These are phyloP conservation scores for Pythium periplocum DNA, from an alignment of 352 stramenopile species.

Conservation along the genomic window DNA sequence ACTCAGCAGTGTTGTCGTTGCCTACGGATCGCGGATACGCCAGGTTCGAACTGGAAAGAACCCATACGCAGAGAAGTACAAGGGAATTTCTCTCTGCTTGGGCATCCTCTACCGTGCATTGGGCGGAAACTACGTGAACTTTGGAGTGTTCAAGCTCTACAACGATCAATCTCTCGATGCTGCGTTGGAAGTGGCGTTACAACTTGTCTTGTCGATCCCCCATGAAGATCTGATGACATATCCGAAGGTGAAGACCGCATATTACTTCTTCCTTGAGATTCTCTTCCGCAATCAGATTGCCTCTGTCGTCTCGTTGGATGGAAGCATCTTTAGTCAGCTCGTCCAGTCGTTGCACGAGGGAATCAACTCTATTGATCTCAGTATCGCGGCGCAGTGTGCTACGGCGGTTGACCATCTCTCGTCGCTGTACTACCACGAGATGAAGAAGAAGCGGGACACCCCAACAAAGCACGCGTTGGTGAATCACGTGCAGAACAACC, in stretches of 20 bases:
- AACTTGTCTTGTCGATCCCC: conserved; percentile 94
- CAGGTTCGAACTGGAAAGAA: conserved; percentile 75
- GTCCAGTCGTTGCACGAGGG: conserved; percentile 91
- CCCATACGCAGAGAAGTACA: conserved; percentile 97
- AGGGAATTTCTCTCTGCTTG: conserved; percentile 94
- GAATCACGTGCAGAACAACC: conserved; percentile 89
- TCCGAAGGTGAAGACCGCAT: conserved; percentile 97
- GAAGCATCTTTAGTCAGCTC: conserved; percentile 93
- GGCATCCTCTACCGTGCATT: conserved; percentile 85
- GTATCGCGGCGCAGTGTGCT: conserved; percentile 93
- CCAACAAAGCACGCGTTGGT: conserved; percentile 90
- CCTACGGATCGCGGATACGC: conserved; percentile 90
- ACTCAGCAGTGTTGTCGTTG: conserved; percentile 94
- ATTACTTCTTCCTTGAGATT: conserved; percentile 98
- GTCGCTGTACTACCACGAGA: conserved; percentile 94
- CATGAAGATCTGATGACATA: conserved; percentile 96
- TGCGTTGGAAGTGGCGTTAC: conserved; percentile 92
- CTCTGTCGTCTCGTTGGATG: conserved; percentile 91
- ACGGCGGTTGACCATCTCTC: conserved; percentile 94
- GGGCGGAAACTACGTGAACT: conserved; percentile 97
- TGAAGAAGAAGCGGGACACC: conserved; percentile 95
- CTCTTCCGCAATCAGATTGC: conserved; percentile 97
- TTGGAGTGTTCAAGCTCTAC: conserved; percentile 99
- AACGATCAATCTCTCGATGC: conserved; percentile 94
- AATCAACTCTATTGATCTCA: conserved; percentile 87